These are phyloP conservation scores for Cladophialophora psammophila DNA, from an alignment of 2,329 filamentous ascomycete genomes.

Conservation along the genomic window DNA sequence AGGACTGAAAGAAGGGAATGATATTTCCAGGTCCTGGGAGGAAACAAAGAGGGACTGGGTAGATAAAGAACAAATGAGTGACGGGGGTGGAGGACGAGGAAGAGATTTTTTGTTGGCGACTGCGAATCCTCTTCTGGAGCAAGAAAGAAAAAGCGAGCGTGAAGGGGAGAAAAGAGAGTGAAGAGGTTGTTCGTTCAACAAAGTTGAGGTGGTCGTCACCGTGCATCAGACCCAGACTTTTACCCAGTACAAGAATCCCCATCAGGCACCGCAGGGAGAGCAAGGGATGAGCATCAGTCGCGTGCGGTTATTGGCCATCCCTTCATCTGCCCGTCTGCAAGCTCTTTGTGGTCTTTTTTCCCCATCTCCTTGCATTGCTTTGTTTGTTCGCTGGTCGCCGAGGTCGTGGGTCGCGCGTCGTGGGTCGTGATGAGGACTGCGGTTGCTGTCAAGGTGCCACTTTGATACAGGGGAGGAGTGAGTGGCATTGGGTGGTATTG, in stretches of 20 bases:
- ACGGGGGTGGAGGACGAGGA: conserved; percentile 22
- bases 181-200: conserved; percentile 4
- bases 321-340: conserved; percentile 5
- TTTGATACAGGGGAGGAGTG: not conserved
- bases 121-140: conserved; percentile 18
- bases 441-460: conserved; percentile 15
- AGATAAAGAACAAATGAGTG: conserved; percentile 27
- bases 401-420: not conserved
- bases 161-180: conserved; percentile 6
- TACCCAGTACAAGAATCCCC: not conserved
- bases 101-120: conserved; percentile 17
- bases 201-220: conserved; percentile 4
- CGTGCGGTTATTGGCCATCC: conserved; percentile 20
- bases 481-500: not conserved
- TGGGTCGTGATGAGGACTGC: not conserved
- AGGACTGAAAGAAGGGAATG: conserved; percentile 26
- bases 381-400: not conserved
- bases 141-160: conserved; percentile 13
- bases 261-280: not conserved
- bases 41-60: conserved; percentile 33
- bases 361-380: conserved; percentile 28
- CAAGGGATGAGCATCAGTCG: not conserved
- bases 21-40: conserved; percentile 19
- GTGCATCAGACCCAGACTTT: not conserved
- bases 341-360: conserved; percentile 4